These are phyloP conservation scores for Cyberlindnera japonica DNA, from an alignment of 805 yeast genomes.

Conservation along the genomic window DNA sequence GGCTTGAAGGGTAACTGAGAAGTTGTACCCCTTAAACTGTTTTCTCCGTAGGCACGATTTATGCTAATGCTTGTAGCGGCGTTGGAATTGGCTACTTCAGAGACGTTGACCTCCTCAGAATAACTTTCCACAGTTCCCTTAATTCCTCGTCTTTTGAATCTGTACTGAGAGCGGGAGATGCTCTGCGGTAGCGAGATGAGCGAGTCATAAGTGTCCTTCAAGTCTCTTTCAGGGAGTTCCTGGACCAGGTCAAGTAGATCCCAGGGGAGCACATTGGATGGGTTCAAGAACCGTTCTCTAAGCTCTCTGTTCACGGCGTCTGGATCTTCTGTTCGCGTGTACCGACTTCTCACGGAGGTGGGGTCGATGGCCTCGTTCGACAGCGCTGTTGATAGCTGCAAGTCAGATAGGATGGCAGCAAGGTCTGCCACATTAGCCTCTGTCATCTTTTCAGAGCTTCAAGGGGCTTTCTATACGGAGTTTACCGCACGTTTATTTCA, in stretches of 20 bases:
- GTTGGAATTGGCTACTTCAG: constrained; percentile 43
- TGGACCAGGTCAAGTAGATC: constrained; percentile 69
- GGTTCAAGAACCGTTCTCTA: constrained; percentile 49
- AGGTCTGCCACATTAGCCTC: not conserved
- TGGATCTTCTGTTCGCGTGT: not conserved
- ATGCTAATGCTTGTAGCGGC: constrained; percentile 72
- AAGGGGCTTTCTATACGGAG: too few species aligned
- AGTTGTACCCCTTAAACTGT: constrained; percentile 64
- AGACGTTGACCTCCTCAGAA: constrained; percentile 56
- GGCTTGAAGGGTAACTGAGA: constrained; percentile 87
- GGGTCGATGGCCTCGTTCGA: not conserved
- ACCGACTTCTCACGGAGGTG: not conserved
- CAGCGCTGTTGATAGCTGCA: not conserved
- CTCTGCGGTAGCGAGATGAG: constrained; percentile 58
- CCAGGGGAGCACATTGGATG: constrained; percentile 62
- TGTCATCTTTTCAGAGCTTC: too few species aligned
- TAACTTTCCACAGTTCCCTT: constrained; percentile 63
- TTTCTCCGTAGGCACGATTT: constrained; percentile 62
- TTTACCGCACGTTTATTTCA: too few species aligned
- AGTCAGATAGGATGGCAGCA: not conserved
- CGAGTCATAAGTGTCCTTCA: constrained; percentile 23
- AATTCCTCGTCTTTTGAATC: constrained; percentile 73
- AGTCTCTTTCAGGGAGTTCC: constrained; percentile 40
- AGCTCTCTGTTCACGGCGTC: constrained; percentile 21
- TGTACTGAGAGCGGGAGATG: constrained; percentile 57